These are phyloP conservation scores for Ceratocystis papillata DNA, from an alignment of 2,329 filamentous ascomycete genomes.

Conservation along the genomic window DNA sequence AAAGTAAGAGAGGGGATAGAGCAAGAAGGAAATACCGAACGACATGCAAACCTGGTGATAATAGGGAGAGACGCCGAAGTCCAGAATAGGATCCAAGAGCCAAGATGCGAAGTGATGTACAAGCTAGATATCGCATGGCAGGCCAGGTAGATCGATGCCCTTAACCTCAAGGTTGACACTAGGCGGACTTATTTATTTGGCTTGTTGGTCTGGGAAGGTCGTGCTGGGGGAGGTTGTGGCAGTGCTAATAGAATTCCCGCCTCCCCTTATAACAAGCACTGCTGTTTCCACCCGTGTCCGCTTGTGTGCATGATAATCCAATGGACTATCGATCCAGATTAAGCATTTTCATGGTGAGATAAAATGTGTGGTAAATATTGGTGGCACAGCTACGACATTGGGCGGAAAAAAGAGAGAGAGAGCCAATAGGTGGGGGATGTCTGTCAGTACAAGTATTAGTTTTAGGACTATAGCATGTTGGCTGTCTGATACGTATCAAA, in stretches of 20 bases:
- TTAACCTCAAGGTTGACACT: background rate
- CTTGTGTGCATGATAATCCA: background rate
- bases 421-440: background rate
- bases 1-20: background rate
- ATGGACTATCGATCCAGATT: background rate
- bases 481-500: background rate
- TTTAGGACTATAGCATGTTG: background rate
- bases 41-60: background rate
- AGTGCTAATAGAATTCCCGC: background rate
- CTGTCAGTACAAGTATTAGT: background rate
- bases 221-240: background rate
- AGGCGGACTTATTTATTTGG: background rate
- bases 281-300: background rate
- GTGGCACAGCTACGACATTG: background rate
- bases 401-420: background rate
- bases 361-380: too few species aligned
- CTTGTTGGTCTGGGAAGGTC: background rate
- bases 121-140: background rate
- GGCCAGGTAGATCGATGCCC: background rate
- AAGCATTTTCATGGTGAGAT: background rate
- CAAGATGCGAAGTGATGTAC: too few species aligned
- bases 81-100: background rate
- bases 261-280: background rate
- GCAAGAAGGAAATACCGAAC: background rate
- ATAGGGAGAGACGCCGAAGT: background rate